Evolutionary conservation across 176 grass and related monocot genomes (phyloP).

Genomic region (Tillandsia leiboldiana): DNA sequence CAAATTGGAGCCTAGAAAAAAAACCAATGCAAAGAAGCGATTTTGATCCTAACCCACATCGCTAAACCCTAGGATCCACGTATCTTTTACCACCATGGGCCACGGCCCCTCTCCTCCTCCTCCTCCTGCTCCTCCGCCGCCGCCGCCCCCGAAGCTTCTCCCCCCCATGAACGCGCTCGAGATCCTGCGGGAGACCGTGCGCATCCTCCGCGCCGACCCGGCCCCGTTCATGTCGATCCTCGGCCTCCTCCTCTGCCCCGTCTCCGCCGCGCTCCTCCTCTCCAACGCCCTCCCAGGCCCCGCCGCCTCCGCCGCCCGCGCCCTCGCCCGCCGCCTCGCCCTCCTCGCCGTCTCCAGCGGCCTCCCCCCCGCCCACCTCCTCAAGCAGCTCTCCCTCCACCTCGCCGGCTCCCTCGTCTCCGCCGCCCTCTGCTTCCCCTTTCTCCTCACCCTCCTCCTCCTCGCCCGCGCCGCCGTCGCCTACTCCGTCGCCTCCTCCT

Average conservation of each 20-base stretch:
- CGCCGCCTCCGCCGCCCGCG: conserved; percentile 26
- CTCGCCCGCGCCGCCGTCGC: conserved; percentile 50
- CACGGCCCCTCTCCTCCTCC: not conserved
- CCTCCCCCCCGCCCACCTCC: conserved; percentile 53
- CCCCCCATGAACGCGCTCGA: conserved; percentile 76
- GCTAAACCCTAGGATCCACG: not conserved
- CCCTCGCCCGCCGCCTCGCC: conserved; percentile 48
- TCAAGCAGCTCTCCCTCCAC: conserved; percentile 68
- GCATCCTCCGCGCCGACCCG: conserved; percentile 80
- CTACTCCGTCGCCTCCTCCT: conserved; percentile 61
- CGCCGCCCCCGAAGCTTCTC: conserved; percentile 7
- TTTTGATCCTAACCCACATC: too few relatives aligned
- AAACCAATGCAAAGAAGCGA: not conserved
- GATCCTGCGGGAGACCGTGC: conserved; percentile 80
- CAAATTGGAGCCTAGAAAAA: not conserved
- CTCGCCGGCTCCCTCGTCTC: conserved; percentile 60
- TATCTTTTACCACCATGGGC: not conserved
- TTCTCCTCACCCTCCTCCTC: conserved; percentile 64
- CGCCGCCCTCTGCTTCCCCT: conserved; percentile 45
- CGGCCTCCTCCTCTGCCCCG: conserved; percentile 82
- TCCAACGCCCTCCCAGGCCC: conserved; percentile 53
- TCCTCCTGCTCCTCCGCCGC: not conserved
- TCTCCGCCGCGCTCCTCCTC: conserved; percentile 52
- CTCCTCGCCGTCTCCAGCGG: conserved; percentile 37
- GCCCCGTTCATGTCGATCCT: conserved; percentile 62